Base-by-base conservation (phyloP, 495 filamentous ascomycete species). In the Penicilliopsis zonata region DNA sequence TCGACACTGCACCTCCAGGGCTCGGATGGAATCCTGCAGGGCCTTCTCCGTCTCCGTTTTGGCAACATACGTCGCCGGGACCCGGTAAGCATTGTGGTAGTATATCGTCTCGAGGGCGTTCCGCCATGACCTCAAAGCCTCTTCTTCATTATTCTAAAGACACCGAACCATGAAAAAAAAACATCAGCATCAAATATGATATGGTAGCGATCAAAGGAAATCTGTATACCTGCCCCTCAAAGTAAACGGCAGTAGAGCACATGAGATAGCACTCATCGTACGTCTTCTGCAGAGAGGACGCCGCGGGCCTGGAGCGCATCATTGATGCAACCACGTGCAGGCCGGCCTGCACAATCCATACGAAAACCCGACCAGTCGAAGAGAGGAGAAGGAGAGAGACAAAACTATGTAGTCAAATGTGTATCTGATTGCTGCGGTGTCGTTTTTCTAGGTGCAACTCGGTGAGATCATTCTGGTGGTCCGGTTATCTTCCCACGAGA, bases 261-360 rank as follows among this genome's bases (percentile, higher is more conserved):
- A 78, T 82, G 35, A 94, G 64, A 57, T 93, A 94, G 56, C 82
- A 85, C 47, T 95, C 85, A 63, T 96, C 86, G 60, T 95, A 95
- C 35, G 85, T 93, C 70, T 94, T 95, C 65, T 96, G 90, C 53
- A 95, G 67, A 34, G 77, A 76, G 52, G 85, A 78, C 48, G 74
- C 66, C 40, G 70, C 61, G 27, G 72, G 70, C 50, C 79, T 84
- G 65, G 72, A 79, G 61, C 82, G 81, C 73, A 88, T 82, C 80
- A 82, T 85, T 50, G 44, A 31, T 20, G 22, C 26, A 16, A 19
- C 3, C 9, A 26, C 34, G 17, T 40, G 33, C 44, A 34, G 28
- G 27, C 29, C 44, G 28, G 47, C 45, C 45, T 41, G 45, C 38
- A 40, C 45, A 47, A 50, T 50, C 44, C 52, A 57, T 41, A 30